Conservation (phyloP, 1,284 basidiomycete genomes). For the Chiua sp. region DNA sequence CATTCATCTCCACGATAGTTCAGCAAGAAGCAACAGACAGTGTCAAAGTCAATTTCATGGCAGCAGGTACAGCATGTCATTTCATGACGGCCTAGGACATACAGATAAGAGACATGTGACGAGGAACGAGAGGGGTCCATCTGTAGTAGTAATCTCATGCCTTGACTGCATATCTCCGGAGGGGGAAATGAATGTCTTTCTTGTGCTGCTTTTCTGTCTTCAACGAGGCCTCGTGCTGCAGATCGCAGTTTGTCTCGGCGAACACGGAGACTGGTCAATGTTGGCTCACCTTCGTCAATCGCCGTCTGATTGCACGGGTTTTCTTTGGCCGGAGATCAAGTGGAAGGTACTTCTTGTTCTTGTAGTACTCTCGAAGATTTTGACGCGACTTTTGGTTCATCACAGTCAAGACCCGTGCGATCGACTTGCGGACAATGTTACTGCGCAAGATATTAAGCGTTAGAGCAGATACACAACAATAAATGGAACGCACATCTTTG, state of each 20-base stretch:
- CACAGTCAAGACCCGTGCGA: conserved; percentile 98
- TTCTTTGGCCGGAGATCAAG: conserved; percentile 98
- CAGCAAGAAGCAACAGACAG: conserved; percentile 1
- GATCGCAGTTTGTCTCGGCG: conserved; percentile 12
- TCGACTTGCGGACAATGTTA: conserved; percentile 97
- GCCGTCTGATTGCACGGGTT: conserved; percentile 98
- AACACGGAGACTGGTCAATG: background rate
- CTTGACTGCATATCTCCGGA: conserved; percentile 85
- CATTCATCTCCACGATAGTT: background rate
- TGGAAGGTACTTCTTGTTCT: conserved; percentile 95
- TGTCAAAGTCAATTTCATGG: conserved; percentile 20
- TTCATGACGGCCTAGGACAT: conserved; percentile 47
- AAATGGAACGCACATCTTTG: conserved; percentile 84
- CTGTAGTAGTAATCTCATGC: conserved; percentile 55
- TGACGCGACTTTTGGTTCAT: conserved; percentile 98
- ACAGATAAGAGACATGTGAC: conserved; percentile 42
- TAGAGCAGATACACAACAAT: background rate
- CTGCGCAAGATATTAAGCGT: conserved; percentile 47
- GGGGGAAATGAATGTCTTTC: conserved; percentile 93
- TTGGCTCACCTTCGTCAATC: conserved; percentile 84
- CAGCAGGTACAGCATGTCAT: conserved; percentile 38
- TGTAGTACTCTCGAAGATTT: conserved; percentile 98
- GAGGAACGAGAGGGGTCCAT: conserved; percentile 18
- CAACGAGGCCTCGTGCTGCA: conserved; percentile 78
- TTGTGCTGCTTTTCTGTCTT: conserved; percentile 93